Base-by-base conservation (phyloP, 257 asterid species). In the Capsicum baccatum region DNA sequence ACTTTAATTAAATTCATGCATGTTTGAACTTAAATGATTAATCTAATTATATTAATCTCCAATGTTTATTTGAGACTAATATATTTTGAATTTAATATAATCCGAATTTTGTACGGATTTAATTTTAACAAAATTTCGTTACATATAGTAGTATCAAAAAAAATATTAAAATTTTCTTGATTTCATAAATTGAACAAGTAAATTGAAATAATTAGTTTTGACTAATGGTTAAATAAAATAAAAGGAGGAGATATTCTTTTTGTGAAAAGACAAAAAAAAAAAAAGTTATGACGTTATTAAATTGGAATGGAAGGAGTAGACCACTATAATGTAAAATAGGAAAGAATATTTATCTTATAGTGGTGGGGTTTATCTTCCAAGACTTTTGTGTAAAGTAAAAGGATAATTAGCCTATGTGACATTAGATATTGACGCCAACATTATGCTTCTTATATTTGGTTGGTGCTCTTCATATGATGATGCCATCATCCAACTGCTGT, bases 401-500 rank as follows among this genome's bases (percentile, higher is more conserved):
- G 9, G 48, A 26, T 39, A 48, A 26, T 68, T 19, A 39, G 78
- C 55, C 76, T 47, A 35, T 50, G 26, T 59, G 84, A 8, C 19
- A 21, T 74, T 48, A 74, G 8, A 50, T 50, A 74, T 74, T 50
- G 60, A 74, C 62, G 50, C 2, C 39, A 67, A 19, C 19, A 74
- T 50, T 50, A 74, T 74, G 62, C 80, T 73, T 71, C 79, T 71
- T 71, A 9, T 17, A 71, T 71, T 71, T 71, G 79, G 37, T 70
- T 42, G 79, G 56, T 70, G 26, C 79, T 19, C 58, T 71, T n/a
- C 57, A 71, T 44, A 70, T 42, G 52, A 57, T 68, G 78, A 70
- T 70, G 79, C 56, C 79, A 74, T 50, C 80, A 74, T 74, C 80
- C 80, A 74, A 74, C 80, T 74, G 80, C 59, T 74, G 80, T 74